These are phyloP conservation scores for Xanthoceras sorbifolium DNA, from an alignment of 345 rosid genomes.

Conservation along the genomic window DNA sequence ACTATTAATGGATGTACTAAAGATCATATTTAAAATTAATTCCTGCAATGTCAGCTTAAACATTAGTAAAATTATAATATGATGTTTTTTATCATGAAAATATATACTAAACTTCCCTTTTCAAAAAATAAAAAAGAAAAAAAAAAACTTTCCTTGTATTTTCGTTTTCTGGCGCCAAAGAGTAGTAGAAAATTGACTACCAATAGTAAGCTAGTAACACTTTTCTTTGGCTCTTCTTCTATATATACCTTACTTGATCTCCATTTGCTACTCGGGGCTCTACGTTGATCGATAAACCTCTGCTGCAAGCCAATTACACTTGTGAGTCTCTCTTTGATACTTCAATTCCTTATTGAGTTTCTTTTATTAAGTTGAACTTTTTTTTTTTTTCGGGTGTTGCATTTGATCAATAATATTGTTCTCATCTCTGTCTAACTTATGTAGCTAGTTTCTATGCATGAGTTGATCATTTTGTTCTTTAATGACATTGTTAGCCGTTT, in stretches of 20 bases:
- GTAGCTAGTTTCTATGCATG: not conserved
- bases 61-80: no score
- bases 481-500: not conserved
- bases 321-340: not conserved
- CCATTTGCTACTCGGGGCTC: not conserved
- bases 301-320: not conserved
- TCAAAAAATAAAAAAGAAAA: no score
- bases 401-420: no score
- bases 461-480: not conserved
- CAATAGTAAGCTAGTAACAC: not conserved
- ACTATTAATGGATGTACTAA: no score
- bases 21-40: no score
- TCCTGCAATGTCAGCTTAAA: no score
- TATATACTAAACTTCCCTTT: no score
- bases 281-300: not conserved
- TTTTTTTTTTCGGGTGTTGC: no score
- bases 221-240: not conserved
- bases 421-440: no score
- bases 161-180: not conserved
- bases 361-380: no score
- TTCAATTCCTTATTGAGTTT: not conserved
- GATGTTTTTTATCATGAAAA: no score
- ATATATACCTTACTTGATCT: not conserved
- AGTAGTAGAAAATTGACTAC: slow-evolving; percentile 8
- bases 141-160: no score